phyloP scores from a whole-genome alignment of 768 basidiomycete species.

The Mycena vulgaris region DNA sequence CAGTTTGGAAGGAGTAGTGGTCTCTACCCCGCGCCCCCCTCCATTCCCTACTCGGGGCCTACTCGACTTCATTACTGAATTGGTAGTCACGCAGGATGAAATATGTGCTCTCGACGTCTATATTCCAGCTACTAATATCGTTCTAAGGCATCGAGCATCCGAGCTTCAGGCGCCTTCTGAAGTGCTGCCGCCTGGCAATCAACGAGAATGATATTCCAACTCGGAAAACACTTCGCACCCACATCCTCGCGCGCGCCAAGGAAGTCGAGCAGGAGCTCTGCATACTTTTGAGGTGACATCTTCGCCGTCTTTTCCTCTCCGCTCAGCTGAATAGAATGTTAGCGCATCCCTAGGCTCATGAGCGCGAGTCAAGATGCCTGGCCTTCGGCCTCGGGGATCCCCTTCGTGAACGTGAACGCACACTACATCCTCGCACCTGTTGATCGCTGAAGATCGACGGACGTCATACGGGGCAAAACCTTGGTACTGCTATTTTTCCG shows the following conservation, averaged over 20 bases:
- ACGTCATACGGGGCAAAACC: slow-evolving; percentile 22
- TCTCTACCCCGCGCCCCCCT: not conserved
- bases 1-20: not conserved
- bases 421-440: slow-evolving; percentile 28
- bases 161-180: not conserved
- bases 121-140: not conserved
- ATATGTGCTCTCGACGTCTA: not conserved
- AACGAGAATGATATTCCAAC: not conserved
- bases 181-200: not conserved
- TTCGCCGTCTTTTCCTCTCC: not conserved
- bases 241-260: not conserved
- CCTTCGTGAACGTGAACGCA: slow-evolving; percentile 37
- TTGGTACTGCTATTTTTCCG: slow-evolving; percentile 16
- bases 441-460: slow-evolving; percentile 22
- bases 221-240: not conserved
- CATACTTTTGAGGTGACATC: not conserved
- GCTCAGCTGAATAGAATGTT: not conserved
- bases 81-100: slow-evolving; percentile 6
- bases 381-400: slow-evolving; percentile 34
- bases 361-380: slow-evolving; percentile 34
- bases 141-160: not conserved
- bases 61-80: not conserved
- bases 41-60: not conserved
- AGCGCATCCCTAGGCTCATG: not conserved
- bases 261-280: not conserved